Percentiles rank a stretch among this genome's conserved stretches.
Evolutionary conservation across 805 yeast species (phyloP).

Genomic region (Lipomyces lipofer): DNA sequence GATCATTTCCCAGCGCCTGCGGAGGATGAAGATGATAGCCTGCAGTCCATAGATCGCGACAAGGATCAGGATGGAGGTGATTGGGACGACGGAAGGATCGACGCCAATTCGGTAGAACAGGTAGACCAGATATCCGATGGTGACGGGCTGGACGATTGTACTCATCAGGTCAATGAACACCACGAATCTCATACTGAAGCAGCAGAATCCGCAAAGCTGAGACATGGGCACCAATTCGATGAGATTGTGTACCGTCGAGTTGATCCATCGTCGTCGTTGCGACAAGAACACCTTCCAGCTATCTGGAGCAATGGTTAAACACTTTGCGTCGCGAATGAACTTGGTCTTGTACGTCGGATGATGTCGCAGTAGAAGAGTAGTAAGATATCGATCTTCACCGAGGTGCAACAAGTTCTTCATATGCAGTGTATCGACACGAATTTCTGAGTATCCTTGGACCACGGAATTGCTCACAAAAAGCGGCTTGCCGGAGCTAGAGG

Average conservation of each 20-base stretch:
- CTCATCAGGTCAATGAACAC: slow-evolving; percentile 58
- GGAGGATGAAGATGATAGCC: slow-evolving; percentile 52
- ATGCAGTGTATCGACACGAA: slow-evolving; percentile 59
- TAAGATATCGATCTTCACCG: slow-evolving; percentile 62
- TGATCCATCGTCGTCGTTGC: slow-evolving; percentile 69
- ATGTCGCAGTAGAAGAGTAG: slow-evolving; percentile 57
- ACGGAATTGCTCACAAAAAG: slow-evolving; percentile 61
- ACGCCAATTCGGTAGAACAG: slow-evolving; percentile 52
- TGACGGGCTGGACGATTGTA: slow-evolving; percentile 62
- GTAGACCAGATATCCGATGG: slow-evolving; percentile 50
- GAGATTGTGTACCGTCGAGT: slow-evolving; percentile 64
- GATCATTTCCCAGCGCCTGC: slow-evolving; percentile 49
- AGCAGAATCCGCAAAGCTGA: slow-evolving; percentile 65
- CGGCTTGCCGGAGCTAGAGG: slow-evolving; percentile 59
- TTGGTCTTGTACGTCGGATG: slow-evolving; percentile 58
- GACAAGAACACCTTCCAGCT: slow-evolving; percentile 57
- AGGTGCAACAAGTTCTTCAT: slow-evolving; percentile 59
- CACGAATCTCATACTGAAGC: slow-evolving; percentile 63
- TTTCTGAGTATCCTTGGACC: slow-evolving; percentile 57
- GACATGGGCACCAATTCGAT: slow-evolving; percentile 59
- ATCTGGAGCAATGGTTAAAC: slow-evolving; percentile 62
- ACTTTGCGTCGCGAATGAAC: slow-evolving; percentile 58
- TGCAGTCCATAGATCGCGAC: slow-evolving; percentile 61
- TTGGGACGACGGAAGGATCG: slow-evolving; percentile 52
- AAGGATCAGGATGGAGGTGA: slow-evolving; percentile 56